Conservation (phyloP, 1,139 yeast species). For the Wickerhamomyces sp. region DNA sequence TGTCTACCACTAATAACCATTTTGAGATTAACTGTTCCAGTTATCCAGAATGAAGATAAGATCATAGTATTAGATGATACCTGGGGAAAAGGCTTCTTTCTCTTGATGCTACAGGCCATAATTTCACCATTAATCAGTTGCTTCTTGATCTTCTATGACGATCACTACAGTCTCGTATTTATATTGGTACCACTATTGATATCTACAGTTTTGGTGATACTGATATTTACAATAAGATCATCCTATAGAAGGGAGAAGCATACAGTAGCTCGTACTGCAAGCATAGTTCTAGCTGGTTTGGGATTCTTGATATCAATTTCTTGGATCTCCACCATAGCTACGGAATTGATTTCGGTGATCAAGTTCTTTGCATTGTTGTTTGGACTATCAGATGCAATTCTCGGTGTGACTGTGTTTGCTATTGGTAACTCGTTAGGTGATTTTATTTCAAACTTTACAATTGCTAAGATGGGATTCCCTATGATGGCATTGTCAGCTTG, state of each 20-base stretch:
- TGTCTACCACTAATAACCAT: slow-evolving; percentile 41
- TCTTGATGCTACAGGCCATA: slow-evolving; percentile 19
- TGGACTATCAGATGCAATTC: slow-evolving; percentile 68
- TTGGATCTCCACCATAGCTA: slow-evolving; percentile 76
- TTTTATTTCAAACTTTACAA: slow-evolving; percentile 75
- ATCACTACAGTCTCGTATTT: slow-evolving; percentile 3
- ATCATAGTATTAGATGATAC: slow-evolving; percentile 7
- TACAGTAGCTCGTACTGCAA: neutral
- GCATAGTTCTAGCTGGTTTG: slow-evolving; percentile 31
- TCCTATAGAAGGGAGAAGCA: slow-evolving; percentile 1
- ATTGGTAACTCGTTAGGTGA: slow-evolving; percentile 93
- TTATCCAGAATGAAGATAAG: slow-evolving; percentile 27
- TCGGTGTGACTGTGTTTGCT: slow-evolving; percentile 86
- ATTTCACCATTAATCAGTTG: slow-evolving; percentile 16
- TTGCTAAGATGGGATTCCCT: slow-evolving; percentile 83
- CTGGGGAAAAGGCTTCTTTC: slow-evolving; percentile 5
- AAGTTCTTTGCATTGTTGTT: slow-evolving; percentile 58
- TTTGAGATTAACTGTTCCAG: slow-evolving; percentile 47
- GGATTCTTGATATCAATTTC: slow-evolving; percentile 69
- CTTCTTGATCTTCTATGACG: slow-evolving; percentile 17
- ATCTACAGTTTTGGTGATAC: slow-evolving; percentile 6
- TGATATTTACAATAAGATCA: slow-evolving; percentile 6
- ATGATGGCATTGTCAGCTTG: slow-evolving; percentile 94
- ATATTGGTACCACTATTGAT: slow-evolving; percentile 6
- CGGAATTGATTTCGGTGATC: slow-evolving; percentile 66